Conservation (phyloP, 768 basidiomycete genomes). For the Ramaria sp. region DNA sequence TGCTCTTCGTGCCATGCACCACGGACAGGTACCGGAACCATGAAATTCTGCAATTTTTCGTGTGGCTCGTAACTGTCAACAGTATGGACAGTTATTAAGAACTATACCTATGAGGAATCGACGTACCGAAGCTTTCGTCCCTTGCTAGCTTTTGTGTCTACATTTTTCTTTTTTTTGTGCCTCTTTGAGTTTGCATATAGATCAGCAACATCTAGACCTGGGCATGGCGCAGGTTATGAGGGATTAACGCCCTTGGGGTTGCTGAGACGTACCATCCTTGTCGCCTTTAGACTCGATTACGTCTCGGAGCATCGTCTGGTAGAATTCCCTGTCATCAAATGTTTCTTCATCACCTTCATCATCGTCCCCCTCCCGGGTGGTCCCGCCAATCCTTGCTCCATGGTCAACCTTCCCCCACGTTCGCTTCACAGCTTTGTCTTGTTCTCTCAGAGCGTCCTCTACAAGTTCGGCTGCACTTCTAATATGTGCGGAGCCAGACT, state of each 20-base stretch:
- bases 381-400: slow-evolving; percentile 32
- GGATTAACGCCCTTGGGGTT: background rate
- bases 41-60: slow-evolving; percentile 94
- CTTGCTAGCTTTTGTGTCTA: slow-evolving; percentile 95
- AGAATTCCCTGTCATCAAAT: slow-evolving; percentile 90
- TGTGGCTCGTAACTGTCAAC: slow-evolving; percentile 76
- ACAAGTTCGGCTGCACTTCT: slow-evolving; percentile 68
- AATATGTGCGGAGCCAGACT: slow-evolving; percentile 35
- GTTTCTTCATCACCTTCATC: slow-evolving; percentile 33
- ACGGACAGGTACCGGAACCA: slow-evolving; percentile 69
- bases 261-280: slow-evolving; percentile 31
- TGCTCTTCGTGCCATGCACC: slow-evolving; percentile 93
- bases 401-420: slow-evolving; percentile 45
- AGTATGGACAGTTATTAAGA: background rate
- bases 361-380: slow-evolving; percentile 20
- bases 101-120: background rate
- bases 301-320: slow-evolving; percentile 84
- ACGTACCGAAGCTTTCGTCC: slow-evolving; percentile 81
- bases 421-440: slow-evolving; percentile 46
- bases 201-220: slow-evolving; percentile 4
- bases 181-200: slow-evolving; percentile 49
- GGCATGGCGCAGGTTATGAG: background rate
- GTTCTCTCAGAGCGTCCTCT: slow-evolving; percentile 58
- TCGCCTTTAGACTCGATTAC: slow-evolving; percentile 64
- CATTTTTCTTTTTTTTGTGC: slow-evolving; percentile 59